Evolutionary conservation across 768 basidiomycete genomes (phyloP), one percentile per base, ranked within the genome.

Genomic region (Tephrocybe sp.): DNA sequence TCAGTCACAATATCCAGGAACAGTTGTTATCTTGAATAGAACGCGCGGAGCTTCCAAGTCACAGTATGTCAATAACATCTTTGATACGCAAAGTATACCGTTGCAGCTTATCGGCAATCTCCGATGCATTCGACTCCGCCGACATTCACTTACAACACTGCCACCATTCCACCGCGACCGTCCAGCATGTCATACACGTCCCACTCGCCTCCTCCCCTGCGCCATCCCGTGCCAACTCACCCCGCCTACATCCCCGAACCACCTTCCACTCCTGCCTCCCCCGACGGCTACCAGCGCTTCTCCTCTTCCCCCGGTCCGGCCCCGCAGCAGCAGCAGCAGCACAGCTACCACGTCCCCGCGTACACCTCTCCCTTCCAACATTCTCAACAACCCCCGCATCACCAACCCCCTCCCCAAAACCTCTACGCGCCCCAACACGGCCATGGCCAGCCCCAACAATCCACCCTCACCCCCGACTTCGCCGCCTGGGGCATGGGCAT

Each of bases 141-240:
- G n/a, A n/a, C n/a, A n/a, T n/a, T n/a, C n/a, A n/a, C n/a, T n/a
- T n/a, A n/a, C n/a, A n/a, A n/a, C n/a, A n/a, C n/a, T n/a, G n/a
- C n/a, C n/a, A n/a, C n/a, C n/a, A n/a, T n/a, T n/a, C n/a, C n/a
- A 16, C 36, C 16, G 36, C 22, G 36, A 37, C 22, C 22, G 36
- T 37, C 5, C 27, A 19, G 18, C 41, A 30, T 43, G 16, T 27
- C 41, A 30, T 30, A 18, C 8, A 56, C 54, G 32, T 73, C 72
- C 12, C 65, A 65, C 40, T 88, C 87, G 0, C 88, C 88, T 1
- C 89, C 90, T 1, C 90, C 89, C 0, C 77, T 94, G 1, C 86
- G 89, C 41, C 92, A 94, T 62, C 92, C 92, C 2, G 87, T 92
- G 0, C 92, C 92, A 0, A 93, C 91, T 0, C 90, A 93, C 54